These are phyloP conservation scores for Neospora caninum DNA, from an alignment of 169 alveolate genomes.

Conservation along the genomic window DNA sequence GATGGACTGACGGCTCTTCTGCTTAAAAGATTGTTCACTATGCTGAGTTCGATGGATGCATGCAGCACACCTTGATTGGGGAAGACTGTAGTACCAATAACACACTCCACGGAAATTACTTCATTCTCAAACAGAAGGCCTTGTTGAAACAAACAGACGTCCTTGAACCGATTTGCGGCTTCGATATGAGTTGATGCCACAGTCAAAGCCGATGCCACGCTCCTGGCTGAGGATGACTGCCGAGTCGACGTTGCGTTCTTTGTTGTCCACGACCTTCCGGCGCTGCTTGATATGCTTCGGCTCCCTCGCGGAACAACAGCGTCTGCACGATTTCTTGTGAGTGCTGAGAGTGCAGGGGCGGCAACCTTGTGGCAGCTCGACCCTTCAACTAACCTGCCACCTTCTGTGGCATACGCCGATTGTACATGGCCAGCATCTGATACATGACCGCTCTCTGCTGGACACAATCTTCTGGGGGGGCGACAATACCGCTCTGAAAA, in stretches of 20 bases:
- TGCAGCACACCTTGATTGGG: conserved; percentile 11
- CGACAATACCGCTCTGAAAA: no score
- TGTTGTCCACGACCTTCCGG: not conserved
- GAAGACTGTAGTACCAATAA: conserved; percentile 21
- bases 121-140: conserved; percentile 29
- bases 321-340: not conserved
- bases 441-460: no score
- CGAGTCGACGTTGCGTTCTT: no score
- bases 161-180: conserved; percentile 30
- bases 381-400: no score
- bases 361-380: not conserved
- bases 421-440: no score
- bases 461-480: no score
- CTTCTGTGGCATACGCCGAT: no score
- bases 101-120: conserved; percentile 7
- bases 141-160: conserved; percentile 31
- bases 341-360: not conserved
- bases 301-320: not conserved
- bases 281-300: not conserved
- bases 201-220: not conserved
- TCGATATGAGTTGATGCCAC: not conserved
- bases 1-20: not conserved
- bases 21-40: not conserved
- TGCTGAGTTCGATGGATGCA: conserved; percentile 50
- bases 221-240: not conserved